Conservation (phyloP, 2,329 filamentous ascomycete species). For the Colletotrichum spaethianum region DNA sequence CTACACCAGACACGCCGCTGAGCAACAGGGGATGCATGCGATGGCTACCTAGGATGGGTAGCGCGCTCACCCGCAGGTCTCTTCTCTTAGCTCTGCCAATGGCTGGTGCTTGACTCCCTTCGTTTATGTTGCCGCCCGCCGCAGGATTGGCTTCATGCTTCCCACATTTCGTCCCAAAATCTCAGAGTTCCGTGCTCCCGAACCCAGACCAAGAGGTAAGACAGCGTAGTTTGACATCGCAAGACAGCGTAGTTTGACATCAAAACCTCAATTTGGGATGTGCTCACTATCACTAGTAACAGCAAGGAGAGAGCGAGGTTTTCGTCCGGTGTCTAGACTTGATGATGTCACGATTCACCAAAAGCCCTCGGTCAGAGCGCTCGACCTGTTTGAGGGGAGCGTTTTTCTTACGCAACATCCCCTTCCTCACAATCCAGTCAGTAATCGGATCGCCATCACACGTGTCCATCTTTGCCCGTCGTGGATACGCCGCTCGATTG, state of each 20-base stretch:
- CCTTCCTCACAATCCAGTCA: background rate
- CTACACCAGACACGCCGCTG: background rate
- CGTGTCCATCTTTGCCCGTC: slow-evolving; percentile 7
- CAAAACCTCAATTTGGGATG: background rate
- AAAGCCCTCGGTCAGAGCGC: slow-evolving; percentile 9
- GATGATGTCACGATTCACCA: slow-evolving; percentile 18
- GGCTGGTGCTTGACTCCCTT: background rate
- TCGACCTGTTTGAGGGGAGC: slow-evolving; percentile 6
- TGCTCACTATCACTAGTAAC: background rate
- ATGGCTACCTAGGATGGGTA: background rate
- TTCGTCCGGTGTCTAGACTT: background rate
- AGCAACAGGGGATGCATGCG: slow-evolving; percentile 4
- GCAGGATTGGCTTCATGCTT: slow-evolving; percentile 13
- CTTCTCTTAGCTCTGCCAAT: background rate
- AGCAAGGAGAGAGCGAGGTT: background rate
- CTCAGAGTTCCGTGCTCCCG: background rate
- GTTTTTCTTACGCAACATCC: background rate
- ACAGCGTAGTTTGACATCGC: slow-evolving; percentile 16
- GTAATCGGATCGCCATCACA: slow-evolving; percentile 8
- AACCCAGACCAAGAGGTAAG: slow-evolving; percentile 24
- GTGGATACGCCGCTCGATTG: background rate
- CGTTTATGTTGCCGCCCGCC: background rate
- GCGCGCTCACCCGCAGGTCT: slow-evolving; percentile 7
- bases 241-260: slow-evolving; percentile 23
- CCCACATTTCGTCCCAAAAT: slow-evolving; percentile 17